Conservation (phyloP, 108 stramenopile genomes). For the Cyclotella atomus region DNA sequence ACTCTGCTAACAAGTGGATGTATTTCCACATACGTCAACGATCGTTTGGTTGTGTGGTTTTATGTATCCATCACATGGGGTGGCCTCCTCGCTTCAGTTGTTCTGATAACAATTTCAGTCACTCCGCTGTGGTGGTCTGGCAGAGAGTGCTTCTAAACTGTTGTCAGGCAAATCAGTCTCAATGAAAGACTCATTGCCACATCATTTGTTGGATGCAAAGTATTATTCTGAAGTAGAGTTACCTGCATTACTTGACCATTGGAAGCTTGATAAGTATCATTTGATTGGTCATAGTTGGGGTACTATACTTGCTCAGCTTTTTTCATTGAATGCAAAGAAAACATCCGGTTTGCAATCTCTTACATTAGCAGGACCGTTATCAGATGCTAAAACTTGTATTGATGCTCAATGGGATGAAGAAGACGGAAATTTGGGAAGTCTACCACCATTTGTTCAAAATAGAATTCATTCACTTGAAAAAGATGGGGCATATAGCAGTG, state of each 20-base stretch:
- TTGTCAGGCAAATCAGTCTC: conserved; percentile 39
- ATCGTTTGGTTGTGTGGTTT: too few relatives aligned
- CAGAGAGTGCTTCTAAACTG: too few relatives aligned
- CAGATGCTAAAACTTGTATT: conserved; percentile 41
- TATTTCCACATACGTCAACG: too few relatives aligned
- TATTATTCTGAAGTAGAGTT: conserved; percentile 58
- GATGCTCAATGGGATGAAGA: conserved; percentile 46
- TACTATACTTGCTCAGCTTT: conserved; percentile 49
- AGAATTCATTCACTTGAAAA: conserved; percentile 45
- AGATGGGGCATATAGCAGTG: conserved; percentile 23
- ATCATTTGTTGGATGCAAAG: conserved; percentile 31
- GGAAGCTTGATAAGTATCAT: conserved; percentile 35
- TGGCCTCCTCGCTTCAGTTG: too few relatives aligned
- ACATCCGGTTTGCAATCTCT: conserved; percentile 24
- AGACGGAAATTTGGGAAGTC: conserved; percentile 34
- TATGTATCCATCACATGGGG: too few relatives aligned
- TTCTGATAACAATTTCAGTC: too few relatives aligned
- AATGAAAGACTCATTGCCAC: neutral
- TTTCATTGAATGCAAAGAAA: conserved; percentile 19
- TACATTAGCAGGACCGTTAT: conserved; percentile 48
- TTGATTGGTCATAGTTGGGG: conserved; percentile 36
- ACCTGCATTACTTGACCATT: conserved; percentile 41
- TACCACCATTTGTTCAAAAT: conserved; percentile 50
- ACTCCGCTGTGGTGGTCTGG: too few relatives aligned
- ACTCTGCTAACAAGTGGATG: too few relatives aligned